phyloP scores from a whole-genome alignment of 2,329 filamentous ascomycete species.

The Aspergillus amoenus region DNA sequence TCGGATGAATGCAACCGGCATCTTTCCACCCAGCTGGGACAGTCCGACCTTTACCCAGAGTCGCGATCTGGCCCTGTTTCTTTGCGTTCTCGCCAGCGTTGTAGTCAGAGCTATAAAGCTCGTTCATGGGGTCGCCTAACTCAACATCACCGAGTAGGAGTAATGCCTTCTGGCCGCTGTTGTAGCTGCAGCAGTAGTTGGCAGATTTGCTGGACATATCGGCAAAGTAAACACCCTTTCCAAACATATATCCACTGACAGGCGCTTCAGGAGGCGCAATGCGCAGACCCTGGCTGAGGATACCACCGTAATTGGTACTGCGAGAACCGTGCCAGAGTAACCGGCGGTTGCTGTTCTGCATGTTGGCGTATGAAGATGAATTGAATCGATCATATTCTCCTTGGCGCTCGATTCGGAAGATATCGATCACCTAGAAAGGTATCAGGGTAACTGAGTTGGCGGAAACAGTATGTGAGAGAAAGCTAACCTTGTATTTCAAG shows the following conservation, averaged over 20 bases:
- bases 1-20: conserved; percentile 63
- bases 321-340: conserved; percentile 88
- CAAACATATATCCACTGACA: conserved; percentile 81
- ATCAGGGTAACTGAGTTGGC: neutral
- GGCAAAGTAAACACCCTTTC: conserved; percentile 84
- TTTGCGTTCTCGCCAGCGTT: conserved; percentile 65
- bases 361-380: conserved; percentile 52
- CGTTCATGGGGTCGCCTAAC: conserved; percentile 72
- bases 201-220: conserved; percentile 83
- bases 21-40: conserved; percentile 75
- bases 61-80: conserved; percentile 61
- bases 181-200: conserved; percentile 66
- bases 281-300: conserved; percentile 82
- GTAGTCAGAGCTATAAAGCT: conserved; percentile 59
- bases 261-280: conserved; percentile 80
- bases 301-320: conserved; percentile 81
- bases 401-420: conserved; percentile 77
- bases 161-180: conserved; percentile 68
- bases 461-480: neutral
- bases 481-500: conserved; percentile 15
- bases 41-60: conserved; percentile 66
- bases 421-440: conserved; percentile 58
- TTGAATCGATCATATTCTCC: conserved; percentile 71
- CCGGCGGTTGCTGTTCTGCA: conserved; percentile 63
- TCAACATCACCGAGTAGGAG: conserved; percentile 83